Evolutionary conservation across 345 rosid genomes (phyloP).

Genomic region (Alliaria petiolata): DNA sequence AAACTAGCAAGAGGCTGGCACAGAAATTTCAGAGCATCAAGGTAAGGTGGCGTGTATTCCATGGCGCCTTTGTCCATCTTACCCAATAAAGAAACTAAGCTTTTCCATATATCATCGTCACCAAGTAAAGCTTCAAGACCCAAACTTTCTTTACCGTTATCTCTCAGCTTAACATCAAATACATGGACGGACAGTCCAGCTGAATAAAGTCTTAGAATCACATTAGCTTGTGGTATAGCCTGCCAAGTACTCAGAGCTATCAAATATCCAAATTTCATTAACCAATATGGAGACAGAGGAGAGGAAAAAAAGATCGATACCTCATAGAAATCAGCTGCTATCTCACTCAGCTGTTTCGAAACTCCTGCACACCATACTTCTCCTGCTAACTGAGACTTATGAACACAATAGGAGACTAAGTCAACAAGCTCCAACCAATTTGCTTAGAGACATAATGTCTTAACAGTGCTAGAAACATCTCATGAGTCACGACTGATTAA

Average conservation of each 20-base stretch:
- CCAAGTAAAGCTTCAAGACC: constrained; percentile 29
- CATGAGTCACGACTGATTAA: not conserved
- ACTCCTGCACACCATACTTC: not conserved
- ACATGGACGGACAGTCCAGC: constrained; percentile 38
- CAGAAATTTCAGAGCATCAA: constrained; percentile 51
- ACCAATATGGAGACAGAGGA: not conserved
- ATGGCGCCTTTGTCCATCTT: constrained; percentile 4
- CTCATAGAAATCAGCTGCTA: not conserved
- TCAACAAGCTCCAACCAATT: not conserved
- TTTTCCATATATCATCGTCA: constrained; percentile 33
- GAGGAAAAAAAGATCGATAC: not conserved
- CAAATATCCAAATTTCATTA: not conserved
- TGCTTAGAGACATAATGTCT: not conserved
- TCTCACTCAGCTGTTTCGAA: not conserved
- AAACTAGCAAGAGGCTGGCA: constrained; percentile 63
- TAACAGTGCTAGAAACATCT: not conserved
- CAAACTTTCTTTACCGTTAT: constrained; percentile 9
- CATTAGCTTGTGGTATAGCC: constrained; percentile 42
- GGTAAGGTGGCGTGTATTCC: constrained; percentile 35
- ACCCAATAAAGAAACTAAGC: constrained; percentile 39
- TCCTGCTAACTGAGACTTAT: not conserved
- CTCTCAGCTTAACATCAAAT: not conserved
- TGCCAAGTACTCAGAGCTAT: constrained; percentile 29
- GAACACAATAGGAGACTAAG: not conserved
- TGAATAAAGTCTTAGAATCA: constrained; percentile 62